phyloP scores from a whole-genome alignment of 176 grass and related monocot genomes.

The Puya raimondii region DNA sequence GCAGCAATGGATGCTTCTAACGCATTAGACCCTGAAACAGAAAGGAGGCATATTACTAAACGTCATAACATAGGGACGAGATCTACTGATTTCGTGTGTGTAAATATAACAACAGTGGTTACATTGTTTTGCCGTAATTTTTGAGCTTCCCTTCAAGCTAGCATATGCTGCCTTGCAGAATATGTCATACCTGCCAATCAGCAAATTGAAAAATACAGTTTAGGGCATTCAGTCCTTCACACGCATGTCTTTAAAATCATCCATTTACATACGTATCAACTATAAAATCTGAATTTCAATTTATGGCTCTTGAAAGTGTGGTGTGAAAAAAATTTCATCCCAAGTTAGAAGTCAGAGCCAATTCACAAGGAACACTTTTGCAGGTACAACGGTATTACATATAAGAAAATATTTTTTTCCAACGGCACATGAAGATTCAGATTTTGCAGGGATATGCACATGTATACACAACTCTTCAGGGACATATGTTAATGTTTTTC shows the following conservation, averaged over 20 bases:
- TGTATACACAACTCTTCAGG: too few relatives aligned
- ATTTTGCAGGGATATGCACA: too few relatives aligned
- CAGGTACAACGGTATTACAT: too few relatives aligned
- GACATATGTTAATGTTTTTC: too few relatives aligned
- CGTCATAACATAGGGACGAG: neutral
- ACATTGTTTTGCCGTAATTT: constrained; percentile 71
- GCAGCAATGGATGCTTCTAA: constrained; percentile 68
- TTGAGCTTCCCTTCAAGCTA: constrained; percentile 66
- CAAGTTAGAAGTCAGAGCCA: too few relatives aligned
- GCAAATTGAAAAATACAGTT: neutral
- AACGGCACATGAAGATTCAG: too few relatives aligned
- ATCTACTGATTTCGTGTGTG: neutral
- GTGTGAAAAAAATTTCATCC: too few relatives aligned
- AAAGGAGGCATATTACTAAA: neutral
- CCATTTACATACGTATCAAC: too few relatives aligned
- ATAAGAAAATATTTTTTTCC: too few relatives aligned
- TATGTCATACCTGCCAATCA: constrained; percentile 75
- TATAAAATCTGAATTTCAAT: too few relatives aligned
- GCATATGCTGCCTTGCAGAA: constrained; percentile 96
- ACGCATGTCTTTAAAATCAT: neutral
- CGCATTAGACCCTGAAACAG: constrained; percentile 68
- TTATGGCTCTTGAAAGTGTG: too few relatives aligned
- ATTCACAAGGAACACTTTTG: too few relatives aligned
- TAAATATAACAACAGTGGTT: constrained; percentile 21
- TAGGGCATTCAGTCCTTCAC: neutral